Evolutionary conservation across 2,329 filamentous ascomycete species (phyloP).

Genomic region (Claviceps monticola): DNA sequence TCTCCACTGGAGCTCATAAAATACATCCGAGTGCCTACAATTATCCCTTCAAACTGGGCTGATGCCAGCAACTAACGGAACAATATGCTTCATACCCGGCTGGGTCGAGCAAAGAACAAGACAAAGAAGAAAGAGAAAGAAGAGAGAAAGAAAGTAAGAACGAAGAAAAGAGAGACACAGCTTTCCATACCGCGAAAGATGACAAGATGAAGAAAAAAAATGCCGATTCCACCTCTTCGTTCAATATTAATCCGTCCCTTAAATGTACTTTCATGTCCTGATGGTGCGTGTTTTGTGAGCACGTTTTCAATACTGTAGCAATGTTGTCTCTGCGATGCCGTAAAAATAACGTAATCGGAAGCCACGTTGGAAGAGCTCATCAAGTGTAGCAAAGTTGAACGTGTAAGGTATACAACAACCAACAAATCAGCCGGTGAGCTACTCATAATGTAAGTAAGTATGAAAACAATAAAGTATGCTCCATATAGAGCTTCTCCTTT

Average conservation of each 20-base stretch:
- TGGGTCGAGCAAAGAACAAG: constrained; percentile 2
- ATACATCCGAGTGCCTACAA: constrained; percentile 2
- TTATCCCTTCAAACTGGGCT: not conserved
- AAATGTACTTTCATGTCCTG: constrained; percentile 1
- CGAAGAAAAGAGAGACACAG: not conserved
- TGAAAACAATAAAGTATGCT: constrained; percentile 20
- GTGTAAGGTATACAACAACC: constrained; percentile 10
- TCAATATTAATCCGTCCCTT: constrained; percentile 1
- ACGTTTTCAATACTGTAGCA: not conserved
- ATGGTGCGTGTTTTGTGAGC: not conserved
- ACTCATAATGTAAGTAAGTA: constrained; percentile 19
- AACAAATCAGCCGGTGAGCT: constrained; percentile 9
- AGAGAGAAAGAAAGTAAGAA: not conserved
- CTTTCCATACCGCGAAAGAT: not conserved
- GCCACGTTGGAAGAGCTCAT: constrained; percentile 6
- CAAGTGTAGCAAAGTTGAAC: constrained; percentile 10
- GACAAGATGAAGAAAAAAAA: constrained; percentile 1
- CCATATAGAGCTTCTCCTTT: constrained; percentile 11
- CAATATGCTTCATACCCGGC: not conserved
- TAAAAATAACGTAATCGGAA: constrained; percentile 1
- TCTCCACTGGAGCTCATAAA: constrained; percentile 6
- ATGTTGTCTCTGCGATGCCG: not conserved
- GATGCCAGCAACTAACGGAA: not conserved
- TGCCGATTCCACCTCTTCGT: not conserved
- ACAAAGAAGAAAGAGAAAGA: not conserved